Evolutionary conservation across 1,284 basidiomycete species (phyloP).

Genomic region (Ganoderma resinaceum): DNA sequence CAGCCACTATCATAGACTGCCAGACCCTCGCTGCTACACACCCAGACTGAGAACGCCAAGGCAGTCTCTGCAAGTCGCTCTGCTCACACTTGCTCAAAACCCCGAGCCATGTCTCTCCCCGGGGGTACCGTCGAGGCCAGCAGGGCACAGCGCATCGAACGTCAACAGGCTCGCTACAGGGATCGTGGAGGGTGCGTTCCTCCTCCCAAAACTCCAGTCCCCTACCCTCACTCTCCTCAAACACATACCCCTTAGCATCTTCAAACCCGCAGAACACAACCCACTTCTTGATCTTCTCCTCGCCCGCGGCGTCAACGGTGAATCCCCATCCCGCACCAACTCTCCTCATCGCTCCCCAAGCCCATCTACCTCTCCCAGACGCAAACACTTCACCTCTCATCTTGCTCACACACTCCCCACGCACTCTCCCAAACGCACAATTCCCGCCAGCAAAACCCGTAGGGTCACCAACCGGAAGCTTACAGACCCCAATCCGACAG

Average conservation of each 20-base stretch:
- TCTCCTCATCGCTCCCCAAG: slow-evolving; percentile 22
- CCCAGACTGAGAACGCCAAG: not conserved
- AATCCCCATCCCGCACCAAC: slow-evolving; percentile 45
- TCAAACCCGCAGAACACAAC: slow-evolving; percentile 48
- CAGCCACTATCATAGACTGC: no score
- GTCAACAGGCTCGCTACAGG: slow-evolving; percentile 65
- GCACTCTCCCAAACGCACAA: not conserved
- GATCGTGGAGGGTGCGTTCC: slow-evolving; percentile 66
- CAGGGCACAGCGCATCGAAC: slow-evolving; percentile 57
- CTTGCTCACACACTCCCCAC: not conserved
- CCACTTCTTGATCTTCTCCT: slow-evolving; percentile 48
- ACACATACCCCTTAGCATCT: slow-evolving; percentile 39
- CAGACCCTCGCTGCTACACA: no score
- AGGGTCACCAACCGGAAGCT: not conserved
- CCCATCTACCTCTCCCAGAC: slow-evolving; percentile 24
- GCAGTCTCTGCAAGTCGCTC: not conserved
- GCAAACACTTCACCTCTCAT: not conserved
- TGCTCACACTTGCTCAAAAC: no score
- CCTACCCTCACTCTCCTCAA: not conserved
- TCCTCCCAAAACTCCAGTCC: not conserved
- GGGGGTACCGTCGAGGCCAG: slow-evolving; percentile 56
- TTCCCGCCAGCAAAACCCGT: not conserved
- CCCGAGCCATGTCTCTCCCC: slow-evolving; percentile 30
- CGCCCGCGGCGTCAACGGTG: slow-evolving; percentile 49
- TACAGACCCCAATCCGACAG: no score